Percentiles rank a stretch among this genome's conserved stretches.
These are phyloP conservation scores for Inga oerstediana DNA, from an alignment of 306 rosid genomes.

Conservation along the genomic window DNA sequence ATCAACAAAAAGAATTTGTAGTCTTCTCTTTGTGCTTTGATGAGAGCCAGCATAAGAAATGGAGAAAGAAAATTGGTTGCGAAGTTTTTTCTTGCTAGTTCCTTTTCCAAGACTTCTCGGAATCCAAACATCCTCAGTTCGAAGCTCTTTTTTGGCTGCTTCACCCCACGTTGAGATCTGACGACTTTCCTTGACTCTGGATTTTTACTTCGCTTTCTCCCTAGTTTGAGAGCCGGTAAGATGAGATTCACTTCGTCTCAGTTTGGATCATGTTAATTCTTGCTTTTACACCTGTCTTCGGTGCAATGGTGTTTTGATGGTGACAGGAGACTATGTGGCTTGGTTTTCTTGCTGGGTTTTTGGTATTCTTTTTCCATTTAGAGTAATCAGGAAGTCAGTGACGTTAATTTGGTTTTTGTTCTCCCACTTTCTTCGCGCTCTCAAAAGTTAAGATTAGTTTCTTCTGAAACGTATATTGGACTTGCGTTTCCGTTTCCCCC, in stretches of 20 bases:
- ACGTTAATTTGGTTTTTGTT: neutral
- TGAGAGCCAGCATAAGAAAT: slow-evolving; percentile 39
- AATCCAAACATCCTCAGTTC: slow-evolving; percentile 21
- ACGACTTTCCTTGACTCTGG: slow-evolving; percentile 27
- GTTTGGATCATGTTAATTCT: slow-evolving; percentile 26
- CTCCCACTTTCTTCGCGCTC: neutral
- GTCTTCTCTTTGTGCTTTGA: neutral
- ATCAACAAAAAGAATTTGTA: slow-evolving; percentile 21
- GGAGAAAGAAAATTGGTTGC: slow-evolving; percentile 39
- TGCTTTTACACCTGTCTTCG: neutral
- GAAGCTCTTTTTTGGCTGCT: slow-evolving; percentile 19
- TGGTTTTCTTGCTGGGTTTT: neutral
- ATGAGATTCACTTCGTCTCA: slow-evolving; percentile 38
- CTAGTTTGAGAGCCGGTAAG: slow-evolving; percentile 41
- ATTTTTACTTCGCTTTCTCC: slow-evolving; percentile 22
- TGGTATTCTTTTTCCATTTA: neutral
- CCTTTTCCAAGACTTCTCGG: slow-evolving; percentile 40
- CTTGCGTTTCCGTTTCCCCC: neutral
- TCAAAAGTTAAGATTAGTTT: neutral
- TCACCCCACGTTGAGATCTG: slow-evolving; percentile 42
- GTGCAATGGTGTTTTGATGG: slow-evolving; percentile 21
- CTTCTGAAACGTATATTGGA: neutral
- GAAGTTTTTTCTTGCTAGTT: slow-evolving; percentile 6
- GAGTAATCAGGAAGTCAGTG: slow-evolving; percentile 1
- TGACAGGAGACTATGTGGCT: slow-evolving; percentile 13